Evolutionary conservation across 306 rosid genomes (phyloP).

Genomic region (Lupinus albus): DNA sequence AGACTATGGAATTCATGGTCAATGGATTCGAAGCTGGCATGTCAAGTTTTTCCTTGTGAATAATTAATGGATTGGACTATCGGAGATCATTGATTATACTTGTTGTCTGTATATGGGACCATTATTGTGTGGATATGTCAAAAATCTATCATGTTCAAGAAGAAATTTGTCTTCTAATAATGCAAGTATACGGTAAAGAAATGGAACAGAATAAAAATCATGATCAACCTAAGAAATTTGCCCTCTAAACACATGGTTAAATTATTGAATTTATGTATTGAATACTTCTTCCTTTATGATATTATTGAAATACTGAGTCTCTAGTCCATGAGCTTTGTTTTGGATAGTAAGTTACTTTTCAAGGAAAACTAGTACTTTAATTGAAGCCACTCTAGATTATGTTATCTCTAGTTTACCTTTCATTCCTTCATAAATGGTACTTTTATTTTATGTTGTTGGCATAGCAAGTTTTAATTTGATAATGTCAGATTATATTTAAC

Average conservation of each 20-base stretch:
- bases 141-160: slow-evolving; percentile 31
- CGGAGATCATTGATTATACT: slow-evolving; percentile 37
- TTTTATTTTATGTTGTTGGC: slow-evolving; percentile 16
- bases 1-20: slow-evolving; percentile 30
- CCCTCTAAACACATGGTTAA: background rate
- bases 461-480: slow-evolving; percentile 12
- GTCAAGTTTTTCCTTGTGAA: slow-evolving; percentile 38
- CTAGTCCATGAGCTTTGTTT: slow-evolving; percentile 11
- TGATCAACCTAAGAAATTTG: slow-evolving; percentile 32
- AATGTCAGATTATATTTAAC: slow-evolving; percentile 13
- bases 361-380: slow-evolving; percentile 20
- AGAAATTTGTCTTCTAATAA: slow-evolving; percentile 20
- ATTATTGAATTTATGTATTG: slow-evolving; percentile 14
- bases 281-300: background rate
- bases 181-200: slow-evolving; percentile 31
- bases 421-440: background rate
- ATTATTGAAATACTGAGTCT: slow-evolving; percentile 18
- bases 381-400: slow-evolving; percentile 22
- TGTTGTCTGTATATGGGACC: slow-evolving; percentile 37
- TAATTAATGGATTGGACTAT: slow-evolving; percentile 20
- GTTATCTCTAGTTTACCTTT: slow-evolving; percentile 6
- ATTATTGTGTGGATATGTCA: slow-evolving; percentile 28
- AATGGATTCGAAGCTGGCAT: slow-evolving; percentile 48
- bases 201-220: slow-evolving; percentile 20
- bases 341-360: background rate